Conservation (phyloP, 345 rosid species). For the Camelina hispida region DNA sequence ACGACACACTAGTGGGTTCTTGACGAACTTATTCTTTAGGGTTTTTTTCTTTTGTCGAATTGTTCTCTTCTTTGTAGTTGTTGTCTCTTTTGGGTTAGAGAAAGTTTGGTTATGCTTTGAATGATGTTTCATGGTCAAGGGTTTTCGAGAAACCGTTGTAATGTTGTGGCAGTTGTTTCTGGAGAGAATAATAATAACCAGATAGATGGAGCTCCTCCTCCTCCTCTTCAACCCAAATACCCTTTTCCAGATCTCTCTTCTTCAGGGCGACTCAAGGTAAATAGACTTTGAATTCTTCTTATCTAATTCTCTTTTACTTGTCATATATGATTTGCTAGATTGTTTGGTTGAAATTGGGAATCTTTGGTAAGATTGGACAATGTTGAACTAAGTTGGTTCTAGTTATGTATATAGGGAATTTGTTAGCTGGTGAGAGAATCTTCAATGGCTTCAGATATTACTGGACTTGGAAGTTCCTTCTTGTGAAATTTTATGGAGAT, state of each 20-base stretch:
- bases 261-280: conserved; percentile 88
- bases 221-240: conserved; percentile 50
- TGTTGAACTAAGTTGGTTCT: conserved; percentile 21
- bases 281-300: background rate
- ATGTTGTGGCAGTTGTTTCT: conserved; percentile 75
- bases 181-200: conserved; percentile 53
- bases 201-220: conserved; percentile 57
- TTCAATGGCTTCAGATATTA: conserved; percentile 24
- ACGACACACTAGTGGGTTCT: conserved; percentile 1
- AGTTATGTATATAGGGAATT: background rate
- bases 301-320: conserved; percentile 10
- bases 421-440: conserved; percentile 1
- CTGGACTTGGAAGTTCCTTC: conserved; percentile 15
- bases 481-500: conserved; percentile 8
- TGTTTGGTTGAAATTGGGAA: background rate
- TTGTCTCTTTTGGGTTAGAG: background rate
- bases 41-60: background rate
- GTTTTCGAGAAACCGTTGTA: conserved; percentile 85
- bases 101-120: conserved; percentile 57
- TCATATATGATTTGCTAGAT: background rate
- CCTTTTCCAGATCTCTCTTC: conserved; percentile 87
- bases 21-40: conserved; percentile 15
- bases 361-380: conserved; percentile 14
- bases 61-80: background rate
- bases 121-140: conserved; percentile 97